Evolutionary conservation across 169 alveolate genomes (phyloP).

Genomic region (Plasmodium reichenowi): DNA sequence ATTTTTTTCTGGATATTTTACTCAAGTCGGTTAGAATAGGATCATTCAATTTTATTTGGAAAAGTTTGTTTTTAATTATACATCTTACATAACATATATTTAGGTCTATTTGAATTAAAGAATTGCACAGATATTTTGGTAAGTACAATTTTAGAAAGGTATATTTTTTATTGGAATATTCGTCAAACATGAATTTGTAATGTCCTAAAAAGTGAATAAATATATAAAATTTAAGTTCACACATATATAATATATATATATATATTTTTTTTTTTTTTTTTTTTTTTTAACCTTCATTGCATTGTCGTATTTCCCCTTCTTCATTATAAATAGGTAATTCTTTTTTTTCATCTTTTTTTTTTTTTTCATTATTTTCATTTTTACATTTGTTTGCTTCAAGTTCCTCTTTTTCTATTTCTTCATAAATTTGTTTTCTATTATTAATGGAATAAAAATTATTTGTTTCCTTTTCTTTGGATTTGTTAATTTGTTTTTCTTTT

Average conservation of each 20-base stretch:
- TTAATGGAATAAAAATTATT: conserved; percentile 78
- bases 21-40: conserved; percentile 58
- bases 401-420: conserved; percentile 78
- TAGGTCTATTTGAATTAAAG: conserved; percentile 86
- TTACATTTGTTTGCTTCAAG: neutral
- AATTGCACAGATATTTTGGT: conserved; percentile 90
- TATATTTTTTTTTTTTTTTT: conserved; percentile 7
- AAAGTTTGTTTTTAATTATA: conserved; percentile 88
- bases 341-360: conserved; percentile 40
- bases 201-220: conserved; percentile 33
- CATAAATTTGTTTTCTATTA: conserved; percentile 77
- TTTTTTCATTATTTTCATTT: conserved; percentile 56
- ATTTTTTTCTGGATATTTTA: conserved; percentile 66
- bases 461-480: neutral
- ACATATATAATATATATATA: conserved; percentile 10
- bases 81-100: conserved; percentile 90
- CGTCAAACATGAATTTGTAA: conserved; percentile 74
- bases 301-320: conserved; percentile 90
- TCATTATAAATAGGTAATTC: conserved; percentile 83
- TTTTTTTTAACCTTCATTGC: conserved; percentile 88
- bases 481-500: conserved; percentile 31
- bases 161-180: conserved; percentile 78
- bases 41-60: conserved; percentile 86
- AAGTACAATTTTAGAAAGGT: conserved; percentile 83
- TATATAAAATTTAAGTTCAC: neutral